A percentile compares a stretch with the other conserved stretches of the same genome.
Conservation (phyloP, 768 basidiomycete genomes). For the Calocera cornea region DNA sequence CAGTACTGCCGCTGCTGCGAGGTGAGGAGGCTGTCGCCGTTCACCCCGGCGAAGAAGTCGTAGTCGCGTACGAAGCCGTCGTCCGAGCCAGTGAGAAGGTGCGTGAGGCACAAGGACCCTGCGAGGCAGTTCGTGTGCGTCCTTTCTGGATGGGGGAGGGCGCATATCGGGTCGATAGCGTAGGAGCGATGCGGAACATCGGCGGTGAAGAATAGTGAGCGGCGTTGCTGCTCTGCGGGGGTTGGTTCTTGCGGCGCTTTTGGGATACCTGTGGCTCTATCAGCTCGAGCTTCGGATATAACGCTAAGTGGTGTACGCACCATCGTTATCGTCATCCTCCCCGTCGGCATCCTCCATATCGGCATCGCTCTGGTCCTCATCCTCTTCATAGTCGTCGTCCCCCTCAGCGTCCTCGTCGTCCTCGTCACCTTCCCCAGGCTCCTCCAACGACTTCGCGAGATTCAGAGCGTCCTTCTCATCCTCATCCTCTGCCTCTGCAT, state of each 20-base stretch:
- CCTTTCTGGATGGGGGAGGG: constrained; percentile 76
- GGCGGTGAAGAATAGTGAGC: constrained; percentile 19
- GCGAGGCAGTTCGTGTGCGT: constrained; percentile 64
- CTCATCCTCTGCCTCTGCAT: constrained; percentile 13
- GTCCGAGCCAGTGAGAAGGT: constrained; percentile 79
- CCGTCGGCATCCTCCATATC: constrained; percentile 10
- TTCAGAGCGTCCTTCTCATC: constrained; percentile 18
- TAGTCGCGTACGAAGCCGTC: constrained; percentile 90
- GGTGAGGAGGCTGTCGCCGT: constrained; percentile 73
- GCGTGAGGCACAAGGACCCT: constrained; percentile 71
- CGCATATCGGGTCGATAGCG: constrained; percentile 81
- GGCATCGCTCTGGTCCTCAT: constrained; percentile 13
- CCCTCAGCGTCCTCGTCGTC: constrained; percentile 12
- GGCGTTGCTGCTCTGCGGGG: constrained; percentile 22
- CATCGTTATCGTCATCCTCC: background rate
- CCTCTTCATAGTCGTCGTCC: constrained; percentile 13
- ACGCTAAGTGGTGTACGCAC: background rate
- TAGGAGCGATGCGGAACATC: constrained; percentile 37
- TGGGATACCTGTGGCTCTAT: background rate
- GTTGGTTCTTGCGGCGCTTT: constrained; percentile 11
- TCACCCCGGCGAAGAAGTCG: constrained; percentile 78
- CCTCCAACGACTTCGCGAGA: constrained; percentile 15
- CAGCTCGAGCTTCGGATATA: background rate
- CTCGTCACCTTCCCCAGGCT: constrained; percentile 14
- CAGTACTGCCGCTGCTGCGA: constrained; percentile 81